phyloP scores from a whole-genome alignment of 805 yeast genomes.

The Millerago galiae region DNA sequence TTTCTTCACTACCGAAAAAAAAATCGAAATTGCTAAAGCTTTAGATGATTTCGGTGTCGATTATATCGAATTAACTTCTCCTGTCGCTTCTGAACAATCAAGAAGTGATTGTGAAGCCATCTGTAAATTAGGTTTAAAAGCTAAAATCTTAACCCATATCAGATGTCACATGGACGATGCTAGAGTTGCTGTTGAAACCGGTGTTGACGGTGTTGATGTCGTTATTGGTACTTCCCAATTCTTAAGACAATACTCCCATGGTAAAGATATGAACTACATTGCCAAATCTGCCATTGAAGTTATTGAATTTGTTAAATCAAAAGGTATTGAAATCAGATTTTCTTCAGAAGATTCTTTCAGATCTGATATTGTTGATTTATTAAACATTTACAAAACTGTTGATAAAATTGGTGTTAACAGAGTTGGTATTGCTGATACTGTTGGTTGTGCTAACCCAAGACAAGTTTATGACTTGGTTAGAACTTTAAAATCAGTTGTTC shows the following conservation, averaged over 20 bases:
- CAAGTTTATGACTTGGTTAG: conserved; percentile 96
- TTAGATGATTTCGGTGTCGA: conserved; percentile 97
- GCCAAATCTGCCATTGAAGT: conserved; percentile 95
- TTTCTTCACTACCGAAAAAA: conserved; percentile 88
- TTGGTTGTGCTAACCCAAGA: conserved; percentile 98
- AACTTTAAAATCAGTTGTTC: conserved; percentile 87
- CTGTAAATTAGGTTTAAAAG: conserved; percentile 92
- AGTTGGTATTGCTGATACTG: conserved; percentile 99
- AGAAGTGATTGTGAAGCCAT: conserved; percentile 94
- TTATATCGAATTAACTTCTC: conserved; percentile 95
- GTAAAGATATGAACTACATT: conserved; percentile 97
- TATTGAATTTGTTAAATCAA: conserved; percentile 92
- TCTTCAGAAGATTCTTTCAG: conserved; percentile 97
- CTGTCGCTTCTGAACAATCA: conserved; percentile 95
- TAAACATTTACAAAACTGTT: conserved; percentile 93
- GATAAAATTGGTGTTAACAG: conserved; percentile 97
- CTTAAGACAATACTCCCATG: conserved; percentile 90
- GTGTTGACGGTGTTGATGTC: conserved; percentile 98
- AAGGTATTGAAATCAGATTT: conserved; percentile 94
- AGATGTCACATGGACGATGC: conserved; percentile 99
- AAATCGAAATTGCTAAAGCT: conserved; percentile 95
- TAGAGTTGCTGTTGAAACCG: conserved; percentile 92
- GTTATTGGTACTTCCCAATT: conserved; percentile 97
- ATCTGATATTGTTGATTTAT: conserved; percentile 89
- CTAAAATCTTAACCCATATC: conserved; percentile 93